Percentiles rank a stretch among this genome's conserved stretches.
Conservation (phyloP, 768 basidiomycete genomes). For the Boletus reticulatus region DNA sequence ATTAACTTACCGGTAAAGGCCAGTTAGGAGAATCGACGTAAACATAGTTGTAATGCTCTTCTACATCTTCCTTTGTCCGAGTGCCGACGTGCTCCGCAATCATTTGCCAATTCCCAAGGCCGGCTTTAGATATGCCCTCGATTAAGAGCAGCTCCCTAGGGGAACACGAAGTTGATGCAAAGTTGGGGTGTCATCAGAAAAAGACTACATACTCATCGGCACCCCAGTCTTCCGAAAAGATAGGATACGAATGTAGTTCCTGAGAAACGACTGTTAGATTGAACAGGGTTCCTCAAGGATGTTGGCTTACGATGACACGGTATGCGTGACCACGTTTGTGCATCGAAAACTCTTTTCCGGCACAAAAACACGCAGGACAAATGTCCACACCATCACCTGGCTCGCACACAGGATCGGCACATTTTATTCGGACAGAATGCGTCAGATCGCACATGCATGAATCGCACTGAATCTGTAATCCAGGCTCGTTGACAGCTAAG, state of each 20-base stretch:
- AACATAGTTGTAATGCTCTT: constrained; percentile 79
- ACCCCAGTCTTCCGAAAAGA: constrained; percentile 94
- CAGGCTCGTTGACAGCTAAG: constrained; percentile 78
- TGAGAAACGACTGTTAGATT: constrained; percentile 29
- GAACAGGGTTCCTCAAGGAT: background rate
- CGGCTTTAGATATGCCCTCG: constrained; percentile 83
- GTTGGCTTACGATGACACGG: constrained; percentile 73
- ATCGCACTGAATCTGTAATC: constrained; percentile 82
- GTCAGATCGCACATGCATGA: constrained; percentile 85
- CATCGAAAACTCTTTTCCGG: constrained; percentile 82
- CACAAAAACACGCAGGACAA: constrained; percentile 90
- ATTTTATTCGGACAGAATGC: constrained; percentile 95
- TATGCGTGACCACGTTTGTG: constrained; percentile 89
- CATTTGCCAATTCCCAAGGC: constrained; percentile 95
- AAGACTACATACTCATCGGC: constrained; percentile 80
- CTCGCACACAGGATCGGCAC: constrained; percentile 78
- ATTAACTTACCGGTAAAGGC: constrained; percentile 71
- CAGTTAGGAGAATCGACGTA: constrained; percentile 79
- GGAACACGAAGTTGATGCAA: constrained; percentile 2
- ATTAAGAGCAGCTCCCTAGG: constrained; percentile 83
- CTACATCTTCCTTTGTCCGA: constrained; percentile 89
- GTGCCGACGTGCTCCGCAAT: constrained; percentile 95
- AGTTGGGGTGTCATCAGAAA: background rate
- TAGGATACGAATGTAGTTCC: constrained; percentile 97
- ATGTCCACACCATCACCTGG: constrained; percentile 84